These are phyloP conservation scores for Tolypocladium nubicola DNA, from an alignment of 2,329 filamentous ascomycete species.

Conservation along the genomic window DNA sequence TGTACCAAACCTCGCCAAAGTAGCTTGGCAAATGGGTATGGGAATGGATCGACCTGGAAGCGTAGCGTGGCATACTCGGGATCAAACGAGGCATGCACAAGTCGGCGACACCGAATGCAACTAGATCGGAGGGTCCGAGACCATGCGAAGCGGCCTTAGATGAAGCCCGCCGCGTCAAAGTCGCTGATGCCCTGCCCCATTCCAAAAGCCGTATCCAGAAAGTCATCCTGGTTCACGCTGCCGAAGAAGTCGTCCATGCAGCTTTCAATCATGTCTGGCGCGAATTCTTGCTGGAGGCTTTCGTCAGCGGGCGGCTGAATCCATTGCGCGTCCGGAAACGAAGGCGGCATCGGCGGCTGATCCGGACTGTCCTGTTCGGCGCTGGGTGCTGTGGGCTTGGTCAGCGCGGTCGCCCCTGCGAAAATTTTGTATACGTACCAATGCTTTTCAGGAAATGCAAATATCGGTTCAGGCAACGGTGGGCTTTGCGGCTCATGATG, in stretches of 20 bases:
- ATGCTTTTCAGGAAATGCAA: conserved; percentile 6
- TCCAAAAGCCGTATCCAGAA: conserved; percentile 3
- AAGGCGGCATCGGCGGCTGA: background rate
- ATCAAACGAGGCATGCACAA: background rate
- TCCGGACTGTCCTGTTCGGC: background rate
- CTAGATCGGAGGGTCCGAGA: too few species aligned
- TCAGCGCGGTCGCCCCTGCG: background rate
- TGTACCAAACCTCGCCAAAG: conserved; percentile 23
- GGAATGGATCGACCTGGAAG: background rate
- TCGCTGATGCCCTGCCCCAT: conserved; percentile 8
- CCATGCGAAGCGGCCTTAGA: background rate
- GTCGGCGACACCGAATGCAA: background rate
- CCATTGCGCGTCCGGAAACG: background rate
- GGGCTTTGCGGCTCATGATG: conserved; percentile 12
- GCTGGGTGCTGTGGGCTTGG: background rate
- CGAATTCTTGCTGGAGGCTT: background rate
- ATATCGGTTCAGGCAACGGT: conserved; percentile 11
- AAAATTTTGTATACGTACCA: conserved; percentile 1
- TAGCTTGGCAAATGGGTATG: background rate
- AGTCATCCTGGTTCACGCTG: conserved; percentile 3
- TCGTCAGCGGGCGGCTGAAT: background rate
- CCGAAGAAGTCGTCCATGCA: conserved; percentile 7
- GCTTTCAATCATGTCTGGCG: background rate
- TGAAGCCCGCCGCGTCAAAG: conserved; percentile 10
- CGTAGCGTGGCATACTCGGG: background rate